phyloP scores from a whole-genome alignment of 441 rosid species.

The Raphanus hybrid region DNA sequence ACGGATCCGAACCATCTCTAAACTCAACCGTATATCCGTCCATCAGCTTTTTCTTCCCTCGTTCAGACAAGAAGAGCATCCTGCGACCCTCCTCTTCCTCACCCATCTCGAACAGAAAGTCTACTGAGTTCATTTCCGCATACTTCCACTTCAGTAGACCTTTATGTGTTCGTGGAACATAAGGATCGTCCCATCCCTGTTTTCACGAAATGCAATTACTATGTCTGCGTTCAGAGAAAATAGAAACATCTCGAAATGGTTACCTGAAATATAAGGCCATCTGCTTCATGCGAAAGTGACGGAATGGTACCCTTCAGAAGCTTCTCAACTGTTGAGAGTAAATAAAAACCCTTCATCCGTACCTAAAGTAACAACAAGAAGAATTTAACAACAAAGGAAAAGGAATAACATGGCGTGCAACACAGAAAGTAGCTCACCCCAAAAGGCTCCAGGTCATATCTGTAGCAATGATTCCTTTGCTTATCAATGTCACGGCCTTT shows the following conservation, averaged over 20 bases:
- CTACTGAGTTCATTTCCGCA: constrained; percentile 91
- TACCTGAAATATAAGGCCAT: constrained; percentile 98
- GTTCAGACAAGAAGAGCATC: constrained; percentile 63
- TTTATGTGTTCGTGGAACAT: constrained; percentile 90
- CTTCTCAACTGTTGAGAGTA: constrained; percentile 82
- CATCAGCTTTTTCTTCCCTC: constrained; percentile 85
- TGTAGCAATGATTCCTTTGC: constrained; percentile 61
- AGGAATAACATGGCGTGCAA: background rate
- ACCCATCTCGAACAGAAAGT: constrained; percentile 85
- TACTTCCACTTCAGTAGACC: constrained; percentile 99
- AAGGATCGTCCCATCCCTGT: constrained; percentile 99
- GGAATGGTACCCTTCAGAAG: constrained; percentile 80
- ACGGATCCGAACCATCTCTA: constrained; percentile 68
- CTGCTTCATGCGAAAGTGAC: constrained; percentile 91
- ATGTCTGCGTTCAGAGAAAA: background rate
- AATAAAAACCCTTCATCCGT: constrained; percentile 89
- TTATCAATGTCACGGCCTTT: constrained; percentile 78
- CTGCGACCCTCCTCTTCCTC: constrained; percentile 50
- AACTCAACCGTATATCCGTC: constrained; percentile 73
- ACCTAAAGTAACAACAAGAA: constrained; percentile 53
- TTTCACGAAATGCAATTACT: background rate
- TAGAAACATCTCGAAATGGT: background rate
- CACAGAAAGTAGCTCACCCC: constrained; percentile 54
- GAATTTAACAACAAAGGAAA: background rate
- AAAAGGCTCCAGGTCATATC: constrained; percentile 94